A percentile compares a stretch with the other conserved stretches of the same genome.
Conservation (phyloP, 352 stramenopile genomes). For the Globisporangium heterothallicum region DNA sequence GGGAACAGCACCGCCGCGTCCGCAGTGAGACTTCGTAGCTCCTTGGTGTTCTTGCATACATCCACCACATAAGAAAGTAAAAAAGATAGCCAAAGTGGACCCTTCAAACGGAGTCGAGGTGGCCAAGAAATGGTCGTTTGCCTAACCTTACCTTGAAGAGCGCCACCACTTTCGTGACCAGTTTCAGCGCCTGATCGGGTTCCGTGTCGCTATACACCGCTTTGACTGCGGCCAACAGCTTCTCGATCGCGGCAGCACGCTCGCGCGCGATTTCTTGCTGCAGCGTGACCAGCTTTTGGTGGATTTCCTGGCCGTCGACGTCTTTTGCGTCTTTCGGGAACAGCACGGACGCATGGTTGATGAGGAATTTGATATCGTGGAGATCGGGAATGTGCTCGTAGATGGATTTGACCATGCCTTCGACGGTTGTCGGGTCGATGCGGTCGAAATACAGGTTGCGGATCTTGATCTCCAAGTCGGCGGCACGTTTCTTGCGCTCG, state of each 20-base stretch:
- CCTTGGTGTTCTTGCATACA: constrained; percentile 56
- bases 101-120: background rate
- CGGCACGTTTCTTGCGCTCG: constrained; percentile 74
- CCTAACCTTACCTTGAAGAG: constrained; percentile 65
- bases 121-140: too few species aligned
- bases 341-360: constrained; percentile 59
- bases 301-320: constrained; percentile 63
- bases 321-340: constrained; percentile 61
- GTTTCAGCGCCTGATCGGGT: constrained; percentile 46
- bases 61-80: background rate
- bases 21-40: constrained; percentile 80
- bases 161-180: constrained; percentile 46
- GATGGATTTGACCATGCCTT: constrained; percentile 76
- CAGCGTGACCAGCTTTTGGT: constrained; percentile 41
- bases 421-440: constrained; percentile 76
- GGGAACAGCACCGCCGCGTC: constrained; percentile 74
- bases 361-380: constrained; percentile 77
- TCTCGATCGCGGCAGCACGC: constrained; percentile 56
- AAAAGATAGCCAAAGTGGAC: background rate
- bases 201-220: constrained; percentile 79
- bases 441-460: constrained; percentile 87
- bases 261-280: constrained; percentile 66
- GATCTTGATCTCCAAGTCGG: constrained; percentile 88
- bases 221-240: constrained; percentile 52
- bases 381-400: constrained; percentile 70